These are phyloP conservation scores for Penicillium steckii DNA, from an alignment of 495 filamentous ascomycete genomes.

Conservation along the genomic window DNA sequence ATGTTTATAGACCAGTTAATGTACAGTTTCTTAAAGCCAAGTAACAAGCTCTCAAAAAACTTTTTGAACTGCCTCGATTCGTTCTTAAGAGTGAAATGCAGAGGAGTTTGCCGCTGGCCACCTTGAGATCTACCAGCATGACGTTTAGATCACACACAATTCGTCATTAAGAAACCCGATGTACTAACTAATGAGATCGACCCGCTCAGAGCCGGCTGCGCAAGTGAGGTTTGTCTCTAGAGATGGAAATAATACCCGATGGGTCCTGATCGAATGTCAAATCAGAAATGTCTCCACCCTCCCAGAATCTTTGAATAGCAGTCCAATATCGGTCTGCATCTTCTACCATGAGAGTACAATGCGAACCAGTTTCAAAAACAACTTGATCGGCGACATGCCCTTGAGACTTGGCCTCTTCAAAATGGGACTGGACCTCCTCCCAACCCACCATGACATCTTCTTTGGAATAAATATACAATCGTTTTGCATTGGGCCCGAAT, in stretches of 20 bases:
- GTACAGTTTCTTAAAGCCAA: no score
- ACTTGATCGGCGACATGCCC: slow-evolving; percentile 29
- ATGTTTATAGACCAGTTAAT: no score
- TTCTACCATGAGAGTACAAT: slow-evolving; percentile 32
- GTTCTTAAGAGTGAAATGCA: no score
- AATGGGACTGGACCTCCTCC: slow-evolving; percentile 33
- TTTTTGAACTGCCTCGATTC: no score
- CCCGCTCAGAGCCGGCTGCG: not conserved
- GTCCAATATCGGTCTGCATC: slow-evolving; percentile 27
- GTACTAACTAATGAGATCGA: not conserved
- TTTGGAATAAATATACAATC: slow-evolving; percentile 37
- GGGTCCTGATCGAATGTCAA: not conserved
- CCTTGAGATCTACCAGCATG: not conserved
- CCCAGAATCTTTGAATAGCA: slow-evolving; percentile 21
- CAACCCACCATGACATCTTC: slow-evolving; percentile 35
- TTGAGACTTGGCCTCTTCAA: slow-evolving; percentile 22
- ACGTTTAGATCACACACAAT: not conserved
- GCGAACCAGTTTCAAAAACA: slow-evolving; percentile 27
- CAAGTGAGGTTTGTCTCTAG: not conserved
- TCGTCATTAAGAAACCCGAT: not conserved
- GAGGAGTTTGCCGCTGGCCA: not conserved
- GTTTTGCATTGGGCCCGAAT: slow-evolving; percentile 17
- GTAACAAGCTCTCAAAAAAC: no score
- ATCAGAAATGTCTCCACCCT: slow-evolving; percentile 7
- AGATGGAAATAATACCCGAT: not conserved